phyloP scores from a whole-genome alignment of 164 flowering plant species.

The Chloranthus sessilifolius region DNA sequence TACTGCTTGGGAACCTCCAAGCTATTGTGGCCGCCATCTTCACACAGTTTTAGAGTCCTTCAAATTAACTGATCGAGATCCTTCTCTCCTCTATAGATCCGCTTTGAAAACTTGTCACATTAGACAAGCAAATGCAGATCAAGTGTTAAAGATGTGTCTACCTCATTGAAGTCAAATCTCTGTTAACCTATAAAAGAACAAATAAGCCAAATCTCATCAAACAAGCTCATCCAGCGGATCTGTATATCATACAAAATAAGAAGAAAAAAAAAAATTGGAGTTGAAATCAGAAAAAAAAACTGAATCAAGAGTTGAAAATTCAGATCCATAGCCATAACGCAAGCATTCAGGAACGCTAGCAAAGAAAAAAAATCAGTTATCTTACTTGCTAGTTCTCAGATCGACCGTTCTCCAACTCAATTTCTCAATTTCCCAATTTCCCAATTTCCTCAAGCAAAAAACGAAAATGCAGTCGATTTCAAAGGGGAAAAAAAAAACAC shows the following conservation, averaged over 20 bases:
- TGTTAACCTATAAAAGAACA: background rate
- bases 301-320: background rate
- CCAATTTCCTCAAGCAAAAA: too few species aligned
- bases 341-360: background rate
- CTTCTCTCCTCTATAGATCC: conserved; percentile 35
- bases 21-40: conserved; percentile 73
- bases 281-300: conserved; percentile 1
- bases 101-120: conserved; percentile 1
- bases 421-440: too few species aligned
- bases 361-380: background rate
- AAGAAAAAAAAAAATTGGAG: too few species aligned
- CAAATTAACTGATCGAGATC: too few species aligned
- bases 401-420: too few species aligned
- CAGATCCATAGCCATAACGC: background rate
- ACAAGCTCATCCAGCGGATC: too few species aligned
- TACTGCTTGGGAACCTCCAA: conserved; percentile 59
- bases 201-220: background rate
- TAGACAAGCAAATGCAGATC: background rate
- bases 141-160: background rate
- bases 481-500: too few species aligned
- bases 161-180: background rate
- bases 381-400: too few species aligned
- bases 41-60: conserved; percentile 9
- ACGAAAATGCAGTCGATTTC: too few species aligned
- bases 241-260: too few species aligned